Conservation (phyloP, 805 yeast species). For the Yamadazyma tumulicola region DNA sequence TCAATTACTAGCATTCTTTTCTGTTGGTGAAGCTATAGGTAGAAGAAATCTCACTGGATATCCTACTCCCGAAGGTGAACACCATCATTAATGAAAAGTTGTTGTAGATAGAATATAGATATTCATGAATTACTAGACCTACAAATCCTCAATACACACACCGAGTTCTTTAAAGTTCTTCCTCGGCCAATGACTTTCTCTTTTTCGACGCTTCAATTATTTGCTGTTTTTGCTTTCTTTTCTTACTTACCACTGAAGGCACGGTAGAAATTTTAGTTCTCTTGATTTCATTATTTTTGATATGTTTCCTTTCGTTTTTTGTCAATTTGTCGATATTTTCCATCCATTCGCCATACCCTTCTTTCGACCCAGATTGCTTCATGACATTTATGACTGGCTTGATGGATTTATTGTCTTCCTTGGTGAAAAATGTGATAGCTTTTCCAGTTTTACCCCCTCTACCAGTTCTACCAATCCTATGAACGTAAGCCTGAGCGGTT, state of each 20-base stretch:
- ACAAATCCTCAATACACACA: too few species aligned
- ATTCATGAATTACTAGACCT: neutral
- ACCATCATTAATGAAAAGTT: constrained; percentile 28
- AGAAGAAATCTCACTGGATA: constrained; percentile 93
- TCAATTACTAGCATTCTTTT: constrained; percentile 86
- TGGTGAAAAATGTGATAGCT: constrained; percentile 91
- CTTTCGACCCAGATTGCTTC: constrained; percentile 81
- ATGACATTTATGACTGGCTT: constrained; percentile 89
- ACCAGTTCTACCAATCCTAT: constrained; percentile 98
- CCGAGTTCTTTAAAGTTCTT: too few species aligned
- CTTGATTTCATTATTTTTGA: constrained; percentile 56
- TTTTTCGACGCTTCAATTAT: constrained; percentile 77
- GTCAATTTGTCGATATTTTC: constrained; percentile 61
- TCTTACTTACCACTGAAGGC: constrained; percentile 61
- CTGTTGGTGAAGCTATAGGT: constrained; percentile 94
- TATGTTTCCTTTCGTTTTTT: constrained; percentile 56
- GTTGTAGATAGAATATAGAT: neutral
- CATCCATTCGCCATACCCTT: constrained; percentile 78
- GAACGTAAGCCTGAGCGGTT: constrained; percentile 91
- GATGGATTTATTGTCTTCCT: constrained; percentile 73
- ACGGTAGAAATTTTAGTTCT: constrained; percentile 83
- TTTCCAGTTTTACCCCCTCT: constrained; percentile 85
- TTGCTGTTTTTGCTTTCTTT: constrained; percentile 58
- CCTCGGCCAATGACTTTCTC: constrained; percentile 35
- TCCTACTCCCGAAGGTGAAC: constrained; percentile 59